Conservation (phyloP, 345 rosid species). For the Melaleuca alternifolia region DNA sequence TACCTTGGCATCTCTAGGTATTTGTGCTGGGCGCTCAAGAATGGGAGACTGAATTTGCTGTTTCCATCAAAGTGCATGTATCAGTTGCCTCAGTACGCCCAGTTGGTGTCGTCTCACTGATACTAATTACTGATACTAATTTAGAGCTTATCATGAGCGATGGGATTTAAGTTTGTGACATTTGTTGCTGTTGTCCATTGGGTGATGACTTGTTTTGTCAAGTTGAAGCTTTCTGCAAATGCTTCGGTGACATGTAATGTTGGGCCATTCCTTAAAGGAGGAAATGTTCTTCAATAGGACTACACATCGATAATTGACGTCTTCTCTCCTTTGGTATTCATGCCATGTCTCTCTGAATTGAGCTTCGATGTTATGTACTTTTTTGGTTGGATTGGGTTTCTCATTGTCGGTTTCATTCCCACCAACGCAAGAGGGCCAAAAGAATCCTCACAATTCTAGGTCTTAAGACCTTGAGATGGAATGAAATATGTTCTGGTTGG, state of each 20-base stretch:
- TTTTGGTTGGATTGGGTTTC: background rate
- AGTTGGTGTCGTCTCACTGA: background rate
- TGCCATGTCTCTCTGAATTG: background rate
- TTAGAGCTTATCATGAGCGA: background rate
- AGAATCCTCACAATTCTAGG: background rate
- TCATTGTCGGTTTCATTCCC: background rate
- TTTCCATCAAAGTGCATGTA: background rate
- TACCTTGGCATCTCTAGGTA: background rate
- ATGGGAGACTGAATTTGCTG: background rate
- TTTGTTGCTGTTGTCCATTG: background rate
- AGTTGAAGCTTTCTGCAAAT: background rate
- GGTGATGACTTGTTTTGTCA: background rate
- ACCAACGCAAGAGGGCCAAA: background rate
- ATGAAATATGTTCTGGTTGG: background rate
- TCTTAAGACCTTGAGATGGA: background rate
- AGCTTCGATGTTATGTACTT: background rate
- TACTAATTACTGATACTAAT: no score
- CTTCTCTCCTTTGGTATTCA: background rate
- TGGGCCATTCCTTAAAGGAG: background rate
- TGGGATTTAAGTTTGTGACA: background rate
- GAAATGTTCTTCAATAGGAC: background rate
- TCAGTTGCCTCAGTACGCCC: background rate
- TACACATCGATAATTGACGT: background rate
- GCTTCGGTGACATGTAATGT: background rate
- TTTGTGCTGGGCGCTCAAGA: background rate